Conservation (phyloP, 2,329 filamentous ascomycete genomes). For the Rhinocladiella mackenziei region DNA sequence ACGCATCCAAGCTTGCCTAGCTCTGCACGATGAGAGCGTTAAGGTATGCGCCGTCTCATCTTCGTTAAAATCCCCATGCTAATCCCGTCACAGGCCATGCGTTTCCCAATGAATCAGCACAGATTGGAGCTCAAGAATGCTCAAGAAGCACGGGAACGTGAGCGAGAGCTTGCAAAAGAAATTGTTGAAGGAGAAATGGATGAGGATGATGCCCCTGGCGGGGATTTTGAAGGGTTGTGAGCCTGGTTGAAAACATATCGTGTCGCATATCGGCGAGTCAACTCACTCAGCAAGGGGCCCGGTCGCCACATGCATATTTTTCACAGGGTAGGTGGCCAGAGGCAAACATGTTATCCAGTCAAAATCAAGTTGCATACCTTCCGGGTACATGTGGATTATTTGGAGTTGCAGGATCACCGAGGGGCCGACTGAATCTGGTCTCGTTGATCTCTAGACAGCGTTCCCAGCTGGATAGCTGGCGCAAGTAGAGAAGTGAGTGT, state of each 20-base stretch:
- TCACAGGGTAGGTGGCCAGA: neutral
- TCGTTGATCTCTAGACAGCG: slow-evolving; percentile 5
- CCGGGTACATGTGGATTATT: neutral
- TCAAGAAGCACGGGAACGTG: slow-evolving; percentile 93
- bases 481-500: slow-evolving; percentile 1
- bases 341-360: neutral
- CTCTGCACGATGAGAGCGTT: slow-evolving; percentile 93
- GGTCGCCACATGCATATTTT: neutral
- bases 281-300: neutral
- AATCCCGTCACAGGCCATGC: slow-evolving; percentile 69
- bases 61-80: slow-evolving; percentile 23
- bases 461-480: slow-evolving; percentile 2
- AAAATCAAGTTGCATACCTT: neutral
- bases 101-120: slow-evolving; percentile 99
- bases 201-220: slow-evolving; percentile 82
- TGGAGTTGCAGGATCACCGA: slow-evolving; percentile 7
- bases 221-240: slow-evolving; percentile 94
- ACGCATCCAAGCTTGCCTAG: slow-evolving; percentile 85
- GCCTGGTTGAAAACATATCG: slow-evolving; percentile 1
- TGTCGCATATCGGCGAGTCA: slow-evolving; percentile 4
- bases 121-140: slow-evolving; percentile 95
- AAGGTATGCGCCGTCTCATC: slow-evolving; percentile 59
- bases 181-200: slow-evolving; percentile 97
- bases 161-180: slow-evolving; percentile 96
- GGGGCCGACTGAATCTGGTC: neutral